Percentiles rank a stretch among this genome's conserved stretches.
These are phyloP conservation scores for Trichoderma sp. DNA, from an alignment of 2,329 filamentous ascomycete species.

Conservation along the genomic window DNA sequence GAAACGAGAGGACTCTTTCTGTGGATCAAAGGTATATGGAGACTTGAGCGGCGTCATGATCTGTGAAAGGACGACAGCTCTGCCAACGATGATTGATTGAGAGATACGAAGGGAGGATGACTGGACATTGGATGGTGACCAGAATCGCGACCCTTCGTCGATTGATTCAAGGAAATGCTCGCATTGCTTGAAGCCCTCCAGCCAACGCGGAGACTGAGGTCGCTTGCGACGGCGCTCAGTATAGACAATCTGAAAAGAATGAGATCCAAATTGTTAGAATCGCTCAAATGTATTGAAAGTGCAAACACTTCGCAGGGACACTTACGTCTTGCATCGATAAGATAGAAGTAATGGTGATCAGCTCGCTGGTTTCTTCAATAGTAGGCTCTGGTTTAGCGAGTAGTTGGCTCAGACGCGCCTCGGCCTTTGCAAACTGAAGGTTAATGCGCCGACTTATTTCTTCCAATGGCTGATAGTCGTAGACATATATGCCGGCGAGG, in stretches of 20 bases:
- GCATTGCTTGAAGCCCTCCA: constrained; percentile 36
- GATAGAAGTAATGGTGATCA: constrained; percentile 38
- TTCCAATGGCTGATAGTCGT: constrained; percentile 38
- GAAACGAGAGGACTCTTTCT: constrained; percentile 34
- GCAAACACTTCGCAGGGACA: background rate
- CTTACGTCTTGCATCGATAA: constrained; percentile 42
- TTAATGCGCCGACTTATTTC: constrained; percentile 34
- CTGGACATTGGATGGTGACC: constrained; percentile 35
- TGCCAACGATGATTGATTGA: constrained; percentile 40
- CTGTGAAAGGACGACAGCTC: constrained; percentile 40
- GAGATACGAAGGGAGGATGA: constrained; percentile 35
- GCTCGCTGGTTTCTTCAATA: constrained; percentile 30
- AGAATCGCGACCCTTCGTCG: constrained; percentile 38
- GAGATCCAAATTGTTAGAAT: background rate
- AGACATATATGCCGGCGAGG: constrained; percentile 41
- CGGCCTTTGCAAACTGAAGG: constrained; percentile 31
- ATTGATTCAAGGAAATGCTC: constrained; percentile 36
- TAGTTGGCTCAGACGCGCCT: constrained; percentile 31
- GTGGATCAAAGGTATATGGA: constrained; percentile 29
- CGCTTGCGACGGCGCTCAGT: constrained; percentile 37
- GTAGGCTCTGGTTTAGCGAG: constrained; percentile 26
- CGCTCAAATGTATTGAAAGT: background rate
- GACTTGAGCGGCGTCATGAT: constrained; percentile 36
- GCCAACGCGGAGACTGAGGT: constrained; percentile 36
- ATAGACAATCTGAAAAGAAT: constrained; percentile 33